These are phyloP conservation scores for Stenocarpella maydis DNA, from an alignment of 2,329 filamentous ascomycete genomes.

Conservation along the genomic window DNA sequence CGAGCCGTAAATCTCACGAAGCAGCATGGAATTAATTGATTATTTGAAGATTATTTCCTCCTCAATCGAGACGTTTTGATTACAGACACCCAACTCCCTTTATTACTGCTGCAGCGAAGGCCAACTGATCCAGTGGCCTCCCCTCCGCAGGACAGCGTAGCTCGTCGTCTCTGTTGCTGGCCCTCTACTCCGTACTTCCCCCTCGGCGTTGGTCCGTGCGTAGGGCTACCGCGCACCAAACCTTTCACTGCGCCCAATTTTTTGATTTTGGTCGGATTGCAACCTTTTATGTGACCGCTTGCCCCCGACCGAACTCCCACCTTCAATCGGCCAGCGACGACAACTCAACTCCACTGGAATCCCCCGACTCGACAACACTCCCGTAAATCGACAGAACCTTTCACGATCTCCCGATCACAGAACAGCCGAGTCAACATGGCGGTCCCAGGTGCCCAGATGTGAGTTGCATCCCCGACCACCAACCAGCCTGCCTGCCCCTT, in stretches of 20 bases:
- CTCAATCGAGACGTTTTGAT: no score
- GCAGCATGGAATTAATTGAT: no score
- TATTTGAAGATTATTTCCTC: no score
- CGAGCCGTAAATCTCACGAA: background rate
- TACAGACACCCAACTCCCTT: no score
- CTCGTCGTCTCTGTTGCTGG: no score
- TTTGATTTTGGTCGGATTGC: no score
- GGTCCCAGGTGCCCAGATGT: constrained; percentile 70
- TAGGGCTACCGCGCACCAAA: constrained; percentile 19
- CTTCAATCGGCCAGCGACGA: constrained; percentile 31
- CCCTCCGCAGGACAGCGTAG: no score
- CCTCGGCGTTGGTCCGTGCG: background rate
- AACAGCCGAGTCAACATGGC: constrained; percentile 62
- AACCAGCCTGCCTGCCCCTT: background rate
- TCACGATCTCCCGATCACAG: constrained; percentile 41
- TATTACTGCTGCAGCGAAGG: no score
- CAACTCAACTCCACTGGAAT: constrained; percentile 36
- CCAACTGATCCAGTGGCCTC: background rate
- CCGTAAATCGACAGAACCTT: constrained; percentile 43
- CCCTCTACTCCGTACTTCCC: no score
- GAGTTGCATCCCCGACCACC: constrained; percentile 49
- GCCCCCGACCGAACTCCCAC: constrained; percentile 23
- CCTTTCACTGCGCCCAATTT: background rate
- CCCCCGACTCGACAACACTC: constrained; percentile 25
- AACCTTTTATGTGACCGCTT: background rate